Percentiles rank a stretch among this genome's conserved stretches.
These are phyloP conservation scores for Yarrowia galli DNA, from an alignment of 1,139 yeast species.

Conservation along the genomic window DNA sequence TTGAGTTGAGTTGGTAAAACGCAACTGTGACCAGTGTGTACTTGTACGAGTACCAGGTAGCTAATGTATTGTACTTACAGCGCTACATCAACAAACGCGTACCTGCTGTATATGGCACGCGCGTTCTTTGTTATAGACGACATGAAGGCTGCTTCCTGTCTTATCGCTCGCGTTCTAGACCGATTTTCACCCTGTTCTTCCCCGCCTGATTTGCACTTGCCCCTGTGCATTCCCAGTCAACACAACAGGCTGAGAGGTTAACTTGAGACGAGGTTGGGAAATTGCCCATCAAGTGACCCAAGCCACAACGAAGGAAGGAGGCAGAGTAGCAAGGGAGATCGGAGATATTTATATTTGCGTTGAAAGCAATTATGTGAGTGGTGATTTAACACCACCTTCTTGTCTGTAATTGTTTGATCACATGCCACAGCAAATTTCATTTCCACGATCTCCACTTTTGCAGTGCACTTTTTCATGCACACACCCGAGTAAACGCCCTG, in stretches of 20 bases:
- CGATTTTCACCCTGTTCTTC: background rate
- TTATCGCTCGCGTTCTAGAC: background rate
- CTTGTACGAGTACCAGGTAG: no score
- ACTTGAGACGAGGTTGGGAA: background rate
- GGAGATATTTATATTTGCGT: no score
- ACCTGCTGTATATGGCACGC: no score
- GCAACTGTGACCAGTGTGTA: no score
- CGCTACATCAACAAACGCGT: no score
- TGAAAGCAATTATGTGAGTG: no score
- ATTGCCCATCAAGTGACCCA: background rate
- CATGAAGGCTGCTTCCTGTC: background rate
- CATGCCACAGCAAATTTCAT: background rate
- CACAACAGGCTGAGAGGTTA: background rate
- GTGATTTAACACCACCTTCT: no score
- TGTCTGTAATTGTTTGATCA: no score
- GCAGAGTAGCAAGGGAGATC: no score
- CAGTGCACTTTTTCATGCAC: background rate
- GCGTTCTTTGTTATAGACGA: background rate
- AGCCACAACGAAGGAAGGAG: background rate
- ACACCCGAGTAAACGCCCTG: constrained; percentile 31
- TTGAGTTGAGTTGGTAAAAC: no score
- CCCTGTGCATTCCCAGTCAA: background rate
- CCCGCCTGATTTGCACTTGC: no score
- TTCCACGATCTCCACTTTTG: constrained; percentile 8
- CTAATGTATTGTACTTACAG: no score